These are phyloP conservation scores for Chrysoporthe austroafricana DNA, from an alignment of 2,329 filamentous ascomycete species.

Conservation along the genomic window DNA sequence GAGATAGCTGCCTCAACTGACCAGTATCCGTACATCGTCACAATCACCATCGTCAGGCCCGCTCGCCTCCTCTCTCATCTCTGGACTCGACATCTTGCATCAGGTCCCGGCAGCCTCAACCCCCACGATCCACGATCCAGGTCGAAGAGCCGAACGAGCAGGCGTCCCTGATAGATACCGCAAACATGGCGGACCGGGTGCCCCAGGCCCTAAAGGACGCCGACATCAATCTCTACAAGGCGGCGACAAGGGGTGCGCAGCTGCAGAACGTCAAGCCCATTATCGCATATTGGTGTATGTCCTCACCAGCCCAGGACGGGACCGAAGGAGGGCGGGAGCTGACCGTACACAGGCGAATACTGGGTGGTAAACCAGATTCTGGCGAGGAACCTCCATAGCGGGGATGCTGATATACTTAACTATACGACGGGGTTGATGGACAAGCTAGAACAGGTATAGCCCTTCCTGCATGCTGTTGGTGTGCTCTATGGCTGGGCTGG, in stretches of 20 bases:
- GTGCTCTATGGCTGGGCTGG: too few relatives aligned
- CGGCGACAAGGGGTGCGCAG: constrained; percentile 81
- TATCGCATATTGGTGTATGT: constrained; percentile 92
- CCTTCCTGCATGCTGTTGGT: neutral
- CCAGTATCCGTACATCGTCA: neutral
- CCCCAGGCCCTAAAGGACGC: constrained; percentile 76
- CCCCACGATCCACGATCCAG: too few relatives aligned
- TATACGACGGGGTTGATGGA: constrained; percentile 90
- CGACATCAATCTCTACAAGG: constrained; percentile 73
- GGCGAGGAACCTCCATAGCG: constrained; percentile 74
- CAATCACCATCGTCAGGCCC: neutral
- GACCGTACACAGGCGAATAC: constrained; percentile 69
- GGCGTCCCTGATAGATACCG: neutral
- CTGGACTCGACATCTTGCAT: neutral
- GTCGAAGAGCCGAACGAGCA: neutral
- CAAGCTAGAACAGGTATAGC: constrained; percentile 75
- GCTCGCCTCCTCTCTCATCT: neutral
- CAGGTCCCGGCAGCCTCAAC: neutral
- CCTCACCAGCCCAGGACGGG: neutral
- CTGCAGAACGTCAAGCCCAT: constrained; percentile 84
- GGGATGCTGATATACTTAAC: constrained; percentile 74
- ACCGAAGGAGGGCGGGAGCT: neutral
- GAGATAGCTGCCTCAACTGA: neutral
- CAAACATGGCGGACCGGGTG: constrained; percentile 70
- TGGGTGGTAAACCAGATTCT: constrained; percentile 94